Percentiles rank a stretch among this genome's conserved stretches.
Evolutionary conservation across 176 grass and related monocot species (phyloP).

Genomic region (Oryza brachyantha): DNA sequence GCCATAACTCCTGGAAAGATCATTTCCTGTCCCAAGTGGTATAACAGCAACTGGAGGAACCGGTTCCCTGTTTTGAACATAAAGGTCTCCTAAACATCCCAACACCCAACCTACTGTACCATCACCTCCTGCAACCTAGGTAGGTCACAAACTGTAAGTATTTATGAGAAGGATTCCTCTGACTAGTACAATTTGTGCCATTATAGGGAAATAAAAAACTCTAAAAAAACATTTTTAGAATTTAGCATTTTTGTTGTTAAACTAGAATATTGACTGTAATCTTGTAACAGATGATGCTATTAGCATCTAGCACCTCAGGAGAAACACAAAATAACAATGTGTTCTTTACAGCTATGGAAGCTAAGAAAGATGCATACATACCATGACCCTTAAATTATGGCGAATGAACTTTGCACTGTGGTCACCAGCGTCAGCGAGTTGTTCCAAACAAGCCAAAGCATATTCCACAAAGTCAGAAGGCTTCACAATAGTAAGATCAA

Average conservation of each 20-base stretch:
- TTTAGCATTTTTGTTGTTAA: neutral
- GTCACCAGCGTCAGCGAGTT: slow-evolving; percentile 65
- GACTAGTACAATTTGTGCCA: neutral
- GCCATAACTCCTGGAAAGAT: slow-evolving; percentile 90
- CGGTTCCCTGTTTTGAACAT: slow-evolving; percentile 56
- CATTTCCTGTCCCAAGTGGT: slow-evolving; percentile 96
- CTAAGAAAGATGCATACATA: slow-evolving; percentile 39
- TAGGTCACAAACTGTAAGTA: slow-evolving; percentile 29
- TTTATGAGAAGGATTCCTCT: slow-evolving; percentile 5
- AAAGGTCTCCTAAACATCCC: slow-evolving; percentile 72
- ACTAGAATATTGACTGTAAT: slow-evolving; percentile 21
- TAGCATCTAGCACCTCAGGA: neutral
- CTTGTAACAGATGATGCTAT: neutral
- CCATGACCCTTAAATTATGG: slow-evolving; percentile 80
- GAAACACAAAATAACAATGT: neutral
- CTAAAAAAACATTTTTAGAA: neutral
- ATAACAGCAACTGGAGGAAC: slow-evolving; percentile 78
- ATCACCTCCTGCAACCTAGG: slow-evolving; percentile 88
- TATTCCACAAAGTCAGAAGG: slow-evolving; percentile 85
- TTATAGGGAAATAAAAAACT: slow-evolving; percentile 10
- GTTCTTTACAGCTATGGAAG: slow-evolving; percentile 5
- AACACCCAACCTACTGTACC: slow-evolving; percentile 82
- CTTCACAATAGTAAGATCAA: slow-evolving; percentile 75
- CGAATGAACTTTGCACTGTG: slow-evolving; percentile 57
- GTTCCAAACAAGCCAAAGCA: slow-evolving; percentile 77